phyloP scores from a whole-genome alignment of 371 early-diverging fungal species.

The Apophysomyces elegans region DNA sequence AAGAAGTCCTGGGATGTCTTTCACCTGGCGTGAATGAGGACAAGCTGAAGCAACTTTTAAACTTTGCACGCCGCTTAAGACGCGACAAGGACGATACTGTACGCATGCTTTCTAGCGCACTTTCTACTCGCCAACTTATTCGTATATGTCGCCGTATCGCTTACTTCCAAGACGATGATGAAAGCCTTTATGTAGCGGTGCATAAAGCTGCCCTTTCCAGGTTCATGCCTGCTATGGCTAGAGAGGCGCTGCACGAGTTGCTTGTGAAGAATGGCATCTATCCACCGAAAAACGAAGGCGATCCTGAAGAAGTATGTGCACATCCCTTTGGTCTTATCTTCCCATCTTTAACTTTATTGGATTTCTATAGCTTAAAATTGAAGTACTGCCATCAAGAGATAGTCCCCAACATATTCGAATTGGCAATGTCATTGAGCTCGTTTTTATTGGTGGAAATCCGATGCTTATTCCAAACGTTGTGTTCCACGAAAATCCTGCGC shows the following conservation, averaged over 20 bases:
- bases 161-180: slow-evolving; percentile 61
- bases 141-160: slow-evolving; percentile 77
- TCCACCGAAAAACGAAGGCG: slow-evolving; percentile 41
- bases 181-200: slow-evolving; percentile 69
- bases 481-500: slow-evolving; percentile 80
- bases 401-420: slow-evolving; percentile 57
- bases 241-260: slow-evolving; percentile 68
- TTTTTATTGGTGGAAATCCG: slow-evolving; percentile 64
- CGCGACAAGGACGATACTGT: slow-evolving; percentile 69
- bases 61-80: slow-evolving; percentile 70
- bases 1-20: slow-evolving; percentile 56
- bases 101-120: slow-evolving; percentile 62
- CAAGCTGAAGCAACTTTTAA: slow-evolving; percentile 59
- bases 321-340: neutral
- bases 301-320: slow-evolving; percentile 39
- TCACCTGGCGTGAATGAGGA: slow-evolving; percentile 70
- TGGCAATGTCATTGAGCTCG: slow-evolving; percentile 59
- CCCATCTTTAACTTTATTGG: neutral
- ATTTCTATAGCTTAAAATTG: slow-evolving; percentile 50
- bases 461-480: slow-evolving; percentile 73
- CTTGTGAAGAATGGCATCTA: slow-evolving; percentile 64
- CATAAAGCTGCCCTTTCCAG: slow-evolving; percentile 76
- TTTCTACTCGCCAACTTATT: slow-evolving; percentile 79
- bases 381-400: slow-evolving; percentile 59
- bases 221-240: slow-evolving; percentile 76